A percentile compares a stretch with the other conserved stretches of the same genome.
Evolutionary conservation across 1,139 yeast genomes (phyloP).

Genomic region (Blastobotrys elegans): DNA sequence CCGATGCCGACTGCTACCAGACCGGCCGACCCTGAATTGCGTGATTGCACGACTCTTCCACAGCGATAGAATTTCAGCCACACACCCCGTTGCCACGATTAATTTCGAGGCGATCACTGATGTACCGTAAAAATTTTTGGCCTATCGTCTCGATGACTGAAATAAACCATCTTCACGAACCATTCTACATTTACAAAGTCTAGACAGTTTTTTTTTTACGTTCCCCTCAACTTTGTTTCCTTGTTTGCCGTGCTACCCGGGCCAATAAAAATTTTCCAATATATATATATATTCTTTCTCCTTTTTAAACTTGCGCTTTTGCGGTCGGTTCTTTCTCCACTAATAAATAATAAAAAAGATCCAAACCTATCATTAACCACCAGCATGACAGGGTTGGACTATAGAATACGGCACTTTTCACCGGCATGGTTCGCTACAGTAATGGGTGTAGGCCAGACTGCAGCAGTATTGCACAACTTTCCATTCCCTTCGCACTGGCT

Average conservation of each 20-base stretch:
- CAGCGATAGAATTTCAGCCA: too few relatives aligned
- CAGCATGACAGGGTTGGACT: not conserved
- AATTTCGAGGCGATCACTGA: too few relatives aligned
- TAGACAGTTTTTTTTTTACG: not conserved
- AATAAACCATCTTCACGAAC: too few relatives aligned
- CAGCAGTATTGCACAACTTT: slow-evolving; percentile 54
- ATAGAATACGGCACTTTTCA: slow-evolving; percentile 13
- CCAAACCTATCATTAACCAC: not conserved
- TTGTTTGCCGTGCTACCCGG: not conserved
- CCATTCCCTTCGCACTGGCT: slow-evolving; percentile 66
- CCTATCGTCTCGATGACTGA: too few relatives aligned
- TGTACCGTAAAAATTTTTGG: too few relatives aligned
- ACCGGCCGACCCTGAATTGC: not conserved
- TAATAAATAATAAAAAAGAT: not conserved
- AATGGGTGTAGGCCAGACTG: slow-evolving; percentile 83
- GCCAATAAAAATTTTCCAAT: not conserved
- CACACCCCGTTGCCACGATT: too few relatives aligned
- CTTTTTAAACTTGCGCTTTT: not conserved
- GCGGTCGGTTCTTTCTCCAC: not conserved
- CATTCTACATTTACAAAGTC: too few relatives aligned
- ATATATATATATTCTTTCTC: not conserved
- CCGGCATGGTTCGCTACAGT: slow-evolving; percentile 55
- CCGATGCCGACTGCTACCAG: too few relatives aligned
- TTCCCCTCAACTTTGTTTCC: not conserved
- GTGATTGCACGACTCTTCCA: slow-evolving; percentile 2